Base-by-base conservation (phyloP, 495 filamentous ascomycete genomes). In the Apiosordaria backusii region DNA sequence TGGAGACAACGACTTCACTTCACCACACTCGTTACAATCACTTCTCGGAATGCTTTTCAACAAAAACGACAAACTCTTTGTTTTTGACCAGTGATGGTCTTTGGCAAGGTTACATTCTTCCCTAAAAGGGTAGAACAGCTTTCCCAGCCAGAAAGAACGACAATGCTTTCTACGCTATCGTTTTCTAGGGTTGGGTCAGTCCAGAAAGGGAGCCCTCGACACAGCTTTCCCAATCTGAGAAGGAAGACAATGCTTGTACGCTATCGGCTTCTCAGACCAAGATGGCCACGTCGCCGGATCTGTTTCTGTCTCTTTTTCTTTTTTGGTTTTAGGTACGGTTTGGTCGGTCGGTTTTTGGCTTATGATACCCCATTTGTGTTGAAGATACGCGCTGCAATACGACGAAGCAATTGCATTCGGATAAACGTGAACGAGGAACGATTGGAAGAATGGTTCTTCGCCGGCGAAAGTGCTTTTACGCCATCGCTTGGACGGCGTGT, bases 301-400 rank as follows among this genome's bases (percentile, higher is more conserved):
- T 72, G 70, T 55, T 40, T 63, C 65, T 70, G 50, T 27, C 70
- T 65, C 57, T 40, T 50, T 63, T 66, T 69, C 65, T 62, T 35
- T 61, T 61, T 45, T 35, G 15, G 62, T 66, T 57, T 64, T 67
- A 62, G 59, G 55, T 61, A 57, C 16, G 63, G 53, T 61, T 70
- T 35, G 67, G 55, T 50, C 45, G 62, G 21, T 71, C 26, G 25
- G 65, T 65, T 53, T 55, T 61, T 64, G 70, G 66, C 67, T 68
- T 74, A 84, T 82, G 83, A 86, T 86, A 86, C 84, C 83, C 83
- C 83, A 85, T 83, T 65, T 74, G 78, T 80, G 78, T 82, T 82
- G 83, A 82, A 72, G 73, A 77, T 84, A 82, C 80, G 80, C 76
- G 75, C 74, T 78, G 35, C 35, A 45, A 45, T 71, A 63, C 61